phyloP scores from a whole-genome alignment of 1,284 basidiomycete species.

The Testicularia cyperi region DNA sequence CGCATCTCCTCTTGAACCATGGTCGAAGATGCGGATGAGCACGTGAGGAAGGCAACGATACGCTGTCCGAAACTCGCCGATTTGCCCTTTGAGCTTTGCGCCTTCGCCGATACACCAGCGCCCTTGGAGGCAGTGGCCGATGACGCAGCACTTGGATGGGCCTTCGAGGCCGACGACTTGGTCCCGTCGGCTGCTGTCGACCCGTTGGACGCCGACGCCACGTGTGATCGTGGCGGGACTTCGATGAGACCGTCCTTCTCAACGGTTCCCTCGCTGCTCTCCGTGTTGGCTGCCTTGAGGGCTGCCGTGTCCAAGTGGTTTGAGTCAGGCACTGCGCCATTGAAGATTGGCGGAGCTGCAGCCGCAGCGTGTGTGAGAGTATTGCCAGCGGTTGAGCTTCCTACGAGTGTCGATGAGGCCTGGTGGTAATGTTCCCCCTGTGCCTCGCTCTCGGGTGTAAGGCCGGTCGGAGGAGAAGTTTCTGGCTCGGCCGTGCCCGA shows the following conservation, averaged over 20 bases:
- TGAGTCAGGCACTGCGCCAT: too few relatives aligned
- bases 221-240: conserved; percentile 13
- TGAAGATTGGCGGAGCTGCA: too few relatives aligned
- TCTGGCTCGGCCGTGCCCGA: too few relatives aligned
- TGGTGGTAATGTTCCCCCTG: conserved; percentile 18
- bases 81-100: not conserved
- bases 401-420: conserved; percentile 22
- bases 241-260: conserved; percentile 28
- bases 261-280: conserved; percentile 23
- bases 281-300: too few relatives aligned
- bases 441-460: not conserved
- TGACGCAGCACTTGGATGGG: conserved; percentile 1
- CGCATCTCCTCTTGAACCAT: conserved; percentile 29
- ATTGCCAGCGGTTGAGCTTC: conserved; percentile 15
- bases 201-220: not conserved
- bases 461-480: too few relatives aligned
- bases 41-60: conserved; percentile 42
- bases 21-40: conserved; percentile 18
- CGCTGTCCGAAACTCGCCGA: conserved; percentile 13
- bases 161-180: too few relatives aligned
- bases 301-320: too few relatives aligned
- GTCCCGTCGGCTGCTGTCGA: not conserved
- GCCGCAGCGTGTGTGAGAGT: conserved; percentile 7
- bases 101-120: conserved; percentile 4
- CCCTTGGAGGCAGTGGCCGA: conserved; percentile 2